phyloP scores from a whole-genome alignment of 306 rosid species.

The Ceratonia siliqua region DNA sequence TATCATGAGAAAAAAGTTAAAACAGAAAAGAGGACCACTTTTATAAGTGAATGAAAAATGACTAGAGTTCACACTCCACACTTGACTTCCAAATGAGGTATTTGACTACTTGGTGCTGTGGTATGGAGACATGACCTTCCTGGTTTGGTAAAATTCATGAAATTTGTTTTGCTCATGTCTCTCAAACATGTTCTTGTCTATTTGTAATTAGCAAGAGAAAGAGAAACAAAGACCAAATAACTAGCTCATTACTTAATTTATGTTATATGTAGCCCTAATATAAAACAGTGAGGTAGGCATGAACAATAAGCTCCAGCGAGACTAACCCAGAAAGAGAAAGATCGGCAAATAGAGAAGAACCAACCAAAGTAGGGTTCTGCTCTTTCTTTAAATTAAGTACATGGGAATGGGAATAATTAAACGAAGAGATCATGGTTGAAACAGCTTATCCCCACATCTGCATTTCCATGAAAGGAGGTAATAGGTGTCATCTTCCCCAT shows the following conservation, averaged over 20 bases:
- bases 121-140: neutral
- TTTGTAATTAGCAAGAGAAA: neutral
- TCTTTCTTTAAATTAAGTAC: neutral
- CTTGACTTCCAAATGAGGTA: too few relatives aligned
- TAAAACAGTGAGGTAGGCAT: neutral
- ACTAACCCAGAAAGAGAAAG: neutral
- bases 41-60: too few relatives aligned
- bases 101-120: too few relatives aligned
- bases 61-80: too few relatives aligned
- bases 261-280: neutral
- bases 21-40: too few relatives aligned
- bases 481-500: slow-evolving; percentile 55
- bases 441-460: slow-evolving; percentile 73
- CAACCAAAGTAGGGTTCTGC: neutral
- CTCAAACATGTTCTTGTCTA: neutral
- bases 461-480: slow-evolving; percentile 90
- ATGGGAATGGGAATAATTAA: neutral
- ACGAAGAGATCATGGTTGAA: slow-evolving; percentile 50
- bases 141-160: neutral
- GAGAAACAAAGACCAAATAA: neutral
- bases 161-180: neutral
- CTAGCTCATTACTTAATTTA: neutral
- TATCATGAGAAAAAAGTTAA: too few relatives aligned
- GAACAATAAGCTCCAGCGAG: neutral
- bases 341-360: neutral